Evolutionary conservation across 371 early-diverging fungal species (phyloP).

Genomic region (Mortierella sp.): DNA sequence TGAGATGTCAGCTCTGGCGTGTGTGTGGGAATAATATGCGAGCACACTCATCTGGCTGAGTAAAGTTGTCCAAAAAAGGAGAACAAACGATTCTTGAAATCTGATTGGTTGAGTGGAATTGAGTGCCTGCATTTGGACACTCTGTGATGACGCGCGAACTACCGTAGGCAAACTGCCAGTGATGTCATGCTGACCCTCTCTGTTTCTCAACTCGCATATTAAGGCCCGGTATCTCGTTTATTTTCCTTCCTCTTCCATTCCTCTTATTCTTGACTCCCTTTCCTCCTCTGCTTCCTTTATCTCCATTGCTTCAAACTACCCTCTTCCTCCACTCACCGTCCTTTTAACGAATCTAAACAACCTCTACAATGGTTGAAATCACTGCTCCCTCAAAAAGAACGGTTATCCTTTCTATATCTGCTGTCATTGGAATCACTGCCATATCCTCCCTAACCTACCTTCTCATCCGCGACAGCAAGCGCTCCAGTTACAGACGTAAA

Average conservation of each 20-base stretch:
- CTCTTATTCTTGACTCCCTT: not conserved
- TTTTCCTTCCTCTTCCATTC: not conserved
- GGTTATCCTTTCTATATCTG: slow-evolving; percentile 28
- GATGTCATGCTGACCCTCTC: not conserved
- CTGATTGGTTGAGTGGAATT: not conserved
- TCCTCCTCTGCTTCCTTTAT: not conserved
- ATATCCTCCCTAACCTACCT: slow-evolving; percentile 26
- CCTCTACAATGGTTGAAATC: slow-evolving; percentile 11
- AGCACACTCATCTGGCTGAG: too few relatives aligned
- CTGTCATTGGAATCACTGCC: slow-evolving; percentile 37
- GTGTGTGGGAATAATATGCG: too few relatives aligned
- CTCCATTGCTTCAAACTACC: not conserved
- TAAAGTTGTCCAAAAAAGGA: not conserved
- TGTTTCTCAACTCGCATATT: not conserved
- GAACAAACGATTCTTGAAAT: not conserved
- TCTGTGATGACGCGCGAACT: not conserved
- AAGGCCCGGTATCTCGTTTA: not conserved
- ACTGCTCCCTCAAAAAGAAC: slow-evolving; percentile 24
- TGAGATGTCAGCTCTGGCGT: not conserved
- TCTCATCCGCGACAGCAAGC: slow-evolving; percentile 19
- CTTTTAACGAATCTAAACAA: not conserved
- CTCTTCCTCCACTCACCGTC: not conserved
- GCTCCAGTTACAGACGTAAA: not conserved
- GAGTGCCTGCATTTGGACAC: too few relatives aligned
- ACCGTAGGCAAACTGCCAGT: not conserved